Conservation (phyloP, 2,329 filamentous ascomycete genomes). For the Diaporthe vexans region DNA sequence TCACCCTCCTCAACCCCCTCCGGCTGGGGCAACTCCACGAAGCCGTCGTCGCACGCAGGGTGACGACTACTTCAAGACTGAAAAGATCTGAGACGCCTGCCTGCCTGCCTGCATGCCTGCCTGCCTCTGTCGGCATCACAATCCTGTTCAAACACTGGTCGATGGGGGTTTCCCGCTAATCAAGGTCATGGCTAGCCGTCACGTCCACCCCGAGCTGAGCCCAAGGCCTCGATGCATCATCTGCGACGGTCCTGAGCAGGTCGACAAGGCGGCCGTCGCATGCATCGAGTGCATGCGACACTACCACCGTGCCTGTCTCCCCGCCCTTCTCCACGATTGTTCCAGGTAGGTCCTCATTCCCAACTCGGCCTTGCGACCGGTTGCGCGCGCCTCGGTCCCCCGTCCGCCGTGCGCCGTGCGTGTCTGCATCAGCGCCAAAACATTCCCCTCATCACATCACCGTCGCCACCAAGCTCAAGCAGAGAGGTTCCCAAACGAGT, state of each 20-base stretch:
- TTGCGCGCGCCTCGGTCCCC: neutral
- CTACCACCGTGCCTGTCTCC: slow-evolving; percentile 47
- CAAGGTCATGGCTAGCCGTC: slow-evolving; percentile 29
- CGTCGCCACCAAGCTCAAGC: neutral
- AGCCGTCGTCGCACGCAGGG: slow-evolving; percentile 65
- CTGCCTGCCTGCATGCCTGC: slow-evolving; percentile 40
- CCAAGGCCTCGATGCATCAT: slow-evolving; percentile 27
- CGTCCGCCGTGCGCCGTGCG: neutral
- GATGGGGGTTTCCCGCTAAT: slow-evolving; percentile 35
- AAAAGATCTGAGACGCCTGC: slow-evolving; percentile 79
- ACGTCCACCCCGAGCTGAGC: slow-evolving; percentile 17
- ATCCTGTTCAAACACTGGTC: slow-evolving; percentile 42
- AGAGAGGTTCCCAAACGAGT: neutral
- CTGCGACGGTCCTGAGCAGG: slow-evolving; percentile 37
- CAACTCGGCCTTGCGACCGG: neutral
- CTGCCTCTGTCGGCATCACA: neutral
- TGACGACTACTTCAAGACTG: slow-evolving; percentile 71
- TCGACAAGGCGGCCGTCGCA: slow-evolving; percentile 44
- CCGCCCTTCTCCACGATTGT: slow-evolving; percentile 42
- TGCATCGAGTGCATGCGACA: slow-evolving; percentile 44
- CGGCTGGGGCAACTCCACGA: slow-evolving; percentile 49
- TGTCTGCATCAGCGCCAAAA: slow-evolving; percentile 1
- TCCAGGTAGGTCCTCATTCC: slow-evolving; percentile 35
- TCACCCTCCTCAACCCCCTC: slow-evolving; percentile 3
- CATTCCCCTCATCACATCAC: slow-evolving; percentile 14